Conservation (phyloP, 345 rosid species). For the Euphorbia lathyris region DNA sequence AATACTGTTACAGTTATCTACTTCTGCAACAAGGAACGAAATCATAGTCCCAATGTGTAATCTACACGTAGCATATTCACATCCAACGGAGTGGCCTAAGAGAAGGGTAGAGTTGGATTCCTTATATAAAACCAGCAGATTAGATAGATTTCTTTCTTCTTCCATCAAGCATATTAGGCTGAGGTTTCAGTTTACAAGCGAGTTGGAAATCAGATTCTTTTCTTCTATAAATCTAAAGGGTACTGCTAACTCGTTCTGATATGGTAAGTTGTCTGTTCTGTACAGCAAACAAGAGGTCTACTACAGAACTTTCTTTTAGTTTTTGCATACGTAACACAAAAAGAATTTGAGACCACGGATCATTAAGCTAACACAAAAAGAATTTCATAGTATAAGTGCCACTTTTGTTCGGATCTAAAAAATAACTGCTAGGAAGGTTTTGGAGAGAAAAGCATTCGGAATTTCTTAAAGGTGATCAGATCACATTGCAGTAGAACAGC, state of each 20-base stretch:
- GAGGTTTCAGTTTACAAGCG: neutral
- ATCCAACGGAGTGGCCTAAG: neutral
- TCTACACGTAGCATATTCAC: neutral
- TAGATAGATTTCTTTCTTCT: neutral
- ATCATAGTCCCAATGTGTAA: neutral
- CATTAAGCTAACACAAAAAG: constrained; percentile 7
- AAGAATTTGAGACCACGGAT: neutral
- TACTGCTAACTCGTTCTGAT: neutral
- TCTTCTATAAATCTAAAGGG: neutral
- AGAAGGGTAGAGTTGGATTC: neutral
- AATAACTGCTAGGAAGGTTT: neutral
- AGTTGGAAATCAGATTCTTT: too few species aligned
- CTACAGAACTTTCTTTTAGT: too few species aligned
- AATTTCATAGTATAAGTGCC: too few species aligned
- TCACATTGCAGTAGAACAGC: neutral
- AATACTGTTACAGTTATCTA: neutral
- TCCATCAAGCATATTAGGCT: neutral
- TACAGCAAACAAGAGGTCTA: neutral
- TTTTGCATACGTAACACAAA: neutral
- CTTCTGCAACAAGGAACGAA: neutral
- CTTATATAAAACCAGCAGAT: neutral
- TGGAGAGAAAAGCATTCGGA: neutral
- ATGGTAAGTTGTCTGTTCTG: neutral
- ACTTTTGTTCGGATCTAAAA: too few species aligned
- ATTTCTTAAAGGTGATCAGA: neutral